A percentile compares a stretch with the other conserved stretches of the same genome.
These are phyloP conservation scores for Oropetium thomaeum DNA, from an alignment of 176 grass and related monocot species.

Conservation along the genomic window DNA sequence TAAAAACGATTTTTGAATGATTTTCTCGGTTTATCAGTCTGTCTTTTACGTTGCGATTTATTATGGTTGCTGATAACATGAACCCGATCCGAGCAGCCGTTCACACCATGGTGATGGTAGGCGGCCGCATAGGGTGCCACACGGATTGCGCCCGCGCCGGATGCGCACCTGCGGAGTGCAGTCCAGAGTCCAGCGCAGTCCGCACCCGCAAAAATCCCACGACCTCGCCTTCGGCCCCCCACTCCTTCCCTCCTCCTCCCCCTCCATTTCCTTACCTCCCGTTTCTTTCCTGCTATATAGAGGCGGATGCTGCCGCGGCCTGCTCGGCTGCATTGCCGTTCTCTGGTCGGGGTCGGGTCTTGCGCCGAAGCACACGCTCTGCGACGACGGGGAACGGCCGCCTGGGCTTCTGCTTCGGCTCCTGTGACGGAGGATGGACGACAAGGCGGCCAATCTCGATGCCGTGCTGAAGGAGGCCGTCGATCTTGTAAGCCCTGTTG, in stretches of 20 bases:
- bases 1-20: no score
- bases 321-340: background rate
- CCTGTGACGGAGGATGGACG: constrained; percentile 38
- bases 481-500: constrained; percentile 54
- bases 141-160: background rate
- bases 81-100: no score
- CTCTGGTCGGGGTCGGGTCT: background rate
- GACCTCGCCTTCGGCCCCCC: no score
- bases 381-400: background rate
- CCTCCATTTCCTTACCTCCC: background rate
- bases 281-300: constrained; percentile 19
- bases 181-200: background rate
- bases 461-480: constrained; percentile 84
- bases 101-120: background rate
- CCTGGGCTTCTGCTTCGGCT: no score
- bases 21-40: no score
- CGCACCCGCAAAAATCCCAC: background rate
- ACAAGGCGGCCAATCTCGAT: constrained; percentile 57
- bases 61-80: no score
- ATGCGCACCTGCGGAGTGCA: background rate
- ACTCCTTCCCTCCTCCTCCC: background rate
- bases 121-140: background rate
- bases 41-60: no score
- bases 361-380: background rate
- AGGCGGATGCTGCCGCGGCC: background rate